Base-by-base conservation (phyloP, 163 green algal species). In the Chlorella variabilis region DNA sequence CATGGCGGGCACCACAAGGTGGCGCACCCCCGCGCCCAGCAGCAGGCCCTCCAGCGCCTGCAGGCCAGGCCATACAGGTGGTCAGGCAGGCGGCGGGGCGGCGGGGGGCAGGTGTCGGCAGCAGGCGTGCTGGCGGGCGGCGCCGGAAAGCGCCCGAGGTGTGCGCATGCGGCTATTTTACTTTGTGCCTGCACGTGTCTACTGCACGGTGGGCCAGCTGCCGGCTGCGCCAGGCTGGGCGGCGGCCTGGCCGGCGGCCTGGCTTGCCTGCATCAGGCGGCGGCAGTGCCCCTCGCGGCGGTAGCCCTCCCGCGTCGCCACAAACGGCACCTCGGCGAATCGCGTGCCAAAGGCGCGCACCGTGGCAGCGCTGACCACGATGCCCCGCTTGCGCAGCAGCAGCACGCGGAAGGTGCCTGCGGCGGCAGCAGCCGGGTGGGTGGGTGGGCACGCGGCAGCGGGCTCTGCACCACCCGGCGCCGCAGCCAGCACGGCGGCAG, bases 241-340 rank as follows among this genome's bases (percentile, higher is more conserved):
- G n/a, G n/a, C n/a, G n/a, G n/a, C n/a, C n/a, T n/a, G n/a, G n/a
- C n/a, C n/a, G n/a, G n/a, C n/a, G n/a, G n/a, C n/a, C n/a, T n/a
- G n/a, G 2, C 33, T 29, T 21, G 88, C 87, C 89, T 87, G 84
- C 33, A 93, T 75, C 2, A 93, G 81, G 1, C 84, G 81, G 80
- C 80, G 86, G 89, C 90, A 93, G 81, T 93, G 83, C 17, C 90
- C 90, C 2, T 82, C 84, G 0, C 89, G 71, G 3, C 90, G 83
- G 80, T 88, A 88, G 25, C 81, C 89, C 36, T 91, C 75, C 29
- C 83, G 69, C 0, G 90, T 93, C 21, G 85, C 82, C 56, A 93
- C 86, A 80, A 91, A 93, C 0, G 90, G 90, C 80, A 93, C 71
- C 73, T 80, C 70, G 38, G 83, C 88, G 54, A 92, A 87, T 17